Conservation (phyloP, 345 rosid genomes). For the Salix purpurea region DNA sequence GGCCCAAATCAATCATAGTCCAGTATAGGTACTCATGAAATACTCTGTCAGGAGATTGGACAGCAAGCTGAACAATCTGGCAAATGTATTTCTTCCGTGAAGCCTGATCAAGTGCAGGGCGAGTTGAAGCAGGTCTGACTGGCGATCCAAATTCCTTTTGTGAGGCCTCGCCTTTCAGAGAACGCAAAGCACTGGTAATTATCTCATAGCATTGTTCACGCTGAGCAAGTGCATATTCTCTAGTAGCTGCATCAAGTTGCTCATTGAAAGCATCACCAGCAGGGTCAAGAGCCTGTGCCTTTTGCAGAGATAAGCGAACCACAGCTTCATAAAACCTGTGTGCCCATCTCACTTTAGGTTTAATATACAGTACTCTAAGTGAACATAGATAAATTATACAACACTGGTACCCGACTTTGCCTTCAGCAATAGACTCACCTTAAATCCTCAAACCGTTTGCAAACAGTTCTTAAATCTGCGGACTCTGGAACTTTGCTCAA, state of each 20-base stretch:
- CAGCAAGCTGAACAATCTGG: conserved; percentile 94
- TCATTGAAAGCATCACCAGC: conserved; percentile 91
- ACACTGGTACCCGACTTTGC: conserved; percentile 17
- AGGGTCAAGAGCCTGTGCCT: conserved; percentile 89
- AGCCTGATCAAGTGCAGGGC: conserved; percentile 59
- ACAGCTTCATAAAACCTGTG: conserved; percentile 99
- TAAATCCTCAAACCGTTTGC: conserved; percentile 93
- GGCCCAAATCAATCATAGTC: conserved; percentile 81
- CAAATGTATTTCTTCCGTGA: conserved; percentile 69
- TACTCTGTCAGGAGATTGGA: conserved; percentile 82
- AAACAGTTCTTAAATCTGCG: conserved; percentile 86
- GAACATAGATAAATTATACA: not conserved
- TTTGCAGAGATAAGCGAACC: conserved; percentile 85
- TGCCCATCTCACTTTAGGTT: conserved; percentile 11
- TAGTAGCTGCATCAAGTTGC: conserved; percentile 69
- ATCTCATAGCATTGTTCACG: conserved; percentile 91
- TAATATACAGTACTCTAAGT: conserved; percentile 6
- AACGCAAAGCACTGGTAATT: conserved; percentile 64
- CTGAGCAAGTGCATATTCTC: conserved; percentile 71
- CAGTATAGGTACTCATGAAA: conserved; percentile 82
- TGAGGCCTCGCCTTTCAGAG: conserved; percentile 55
- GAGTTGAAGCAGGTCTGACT: conserved; percentile 39
- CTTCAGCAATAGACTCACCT: conserved; percentile 45
- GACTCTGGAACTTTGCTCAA: conserved; percentile 91
- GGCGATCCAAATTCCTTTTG: conserved; percentile 57